These are phyloP conservation scores for Starmerella sirachaensis DNA, from an alignment of 805 yeast species.

Conservation along the genomic window DNA sequence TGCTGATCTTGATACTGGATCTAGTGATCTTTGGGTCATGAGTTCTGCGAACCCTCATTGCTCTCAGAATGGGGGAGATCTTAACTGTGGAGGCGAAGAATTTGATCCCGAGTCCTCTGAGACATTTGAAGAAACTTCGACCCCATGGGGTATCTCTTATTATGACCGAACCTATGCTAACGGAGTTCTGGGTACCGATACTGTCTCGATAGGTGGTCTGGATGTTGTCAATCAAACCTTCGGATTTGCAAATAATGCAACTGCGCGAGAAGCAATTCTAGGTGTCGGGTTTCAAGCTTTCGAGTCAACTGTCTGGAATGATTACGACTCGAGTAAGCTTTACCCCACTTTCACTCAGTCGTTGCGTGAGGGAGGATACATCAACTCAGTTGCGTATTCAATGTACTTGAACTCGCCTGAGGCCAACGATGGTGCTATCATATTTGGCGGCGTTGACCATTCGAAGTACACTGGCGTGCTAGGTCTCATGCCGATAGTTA, in stretches of 20 bases:
- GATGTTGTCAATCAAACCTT: not conserved
- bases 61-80: not conserved
- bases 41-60: not conserved
- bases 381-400: slow-evolving; percentile 34
- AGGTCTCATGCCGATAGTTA: slow-evolving; percentile 26
- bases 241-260: not conserved
- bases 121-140: slow-evolving; percentile 19
- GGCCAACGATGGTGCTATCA: slow-evolving; percentile 28
- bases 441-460: slow-evolving; percentile 37
- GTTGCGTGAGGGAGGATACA: slow-evolving; percentile 32
- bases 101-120: slow-evolving; percentile 19
- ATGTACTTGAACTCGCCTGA: slow-evolving; percentile 31
- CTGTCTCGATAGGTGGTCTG: not conserved
- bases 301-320: not conserved
- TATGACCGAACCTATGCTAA: not conserved
- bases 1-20: slow-evolving; percentile 4
- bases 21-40: slow-evolving; percentile 1
- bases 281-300: not conserved
- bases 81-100: not conserved
- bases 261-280: not conserved
- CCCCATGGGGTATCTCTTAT: slow-evolving; percentile 22
- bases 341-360: slow-evolving; percentile 26
- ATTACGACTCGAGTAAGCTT: not conserved
- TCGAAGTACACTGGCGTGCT: slow-evolving; percentile 34
- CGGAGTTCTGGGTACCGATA: not conserved